A percentile compares a stretch with the other conserved stretches of the same genome.
These are phyloP conservation scores for Paraglomus occultum DNA, from an alignment of 192 early-diverging fungal species.

Conservation along the genomic window DNA sequence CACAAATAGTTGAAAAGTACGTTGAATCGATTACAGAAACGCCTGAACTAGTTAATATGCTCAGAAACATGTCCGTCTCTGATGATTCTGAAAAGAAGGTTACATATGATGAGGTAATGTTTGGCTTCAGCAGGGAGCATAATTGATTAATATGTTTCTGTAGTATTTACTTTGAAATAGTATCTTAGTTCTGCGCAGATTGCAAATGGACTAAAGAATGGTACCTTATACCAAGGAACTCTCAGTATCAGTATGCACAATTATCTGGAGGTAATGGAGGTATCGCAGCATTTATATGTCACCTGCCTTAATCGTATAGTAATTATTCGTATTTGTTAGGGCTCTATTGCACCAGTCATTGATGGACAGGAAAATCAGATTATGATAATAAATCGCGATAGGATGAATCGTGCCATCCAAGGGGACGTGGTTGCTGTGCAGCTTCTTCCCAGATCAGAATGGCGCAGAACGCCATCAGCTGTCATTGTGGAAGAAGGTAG, in stretches of 20 bases:
- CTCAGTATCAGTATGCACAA: conserved; percentile 85
- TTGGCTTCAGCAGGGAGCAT: too few species aligned
- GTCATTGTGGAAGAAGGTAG: conserved; percentile 76
- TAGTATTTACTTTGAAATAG: conserved; percentile 59
- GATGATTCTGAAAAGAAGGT: conserved; percentile 56
- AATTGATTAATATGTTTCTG: too few species aligned
- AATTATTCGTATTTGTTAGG: conserved; percentile 38
- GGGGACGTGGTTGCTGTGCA: conserved; percentile 91
- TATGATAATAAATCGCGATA: conserved; percentile 74
- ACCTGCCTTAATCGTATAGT: neutral
- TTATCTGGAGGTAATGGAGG: conserved; percentile 65
- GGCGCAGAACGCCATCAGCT: conserved; percentile 70
- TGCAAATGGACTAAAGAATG: conserved; percentile 80
- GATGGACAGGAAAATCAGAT: conserved; percentile 75
- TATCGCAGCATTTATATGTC: neutral
- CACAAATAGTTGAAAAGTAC: conserved; percentile 69
- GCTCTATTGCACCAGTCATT: conserved; percentile 69
- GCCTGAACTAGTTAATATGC: conserved; percentile 93
- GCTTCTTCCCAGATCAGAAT: conserved; percentile 80
- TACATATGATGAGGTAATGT: conserved; percentile 61
- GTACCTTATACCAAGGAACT: conserved; percentile 76
- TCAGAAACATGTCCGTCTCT: conserved; percentile 47
- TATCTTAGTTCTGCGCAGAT: conserved; percentile 78
- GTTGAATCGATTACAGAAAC: conserved; percentile 66
- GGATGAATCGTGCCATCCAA: conserved; percentile 90